Percentiles rank a stretch among this genome's conserved stretches.
Conservation (phyloP, 495 filamentous ascomycete genomes). For the Podospora tetraspora region DNA sequence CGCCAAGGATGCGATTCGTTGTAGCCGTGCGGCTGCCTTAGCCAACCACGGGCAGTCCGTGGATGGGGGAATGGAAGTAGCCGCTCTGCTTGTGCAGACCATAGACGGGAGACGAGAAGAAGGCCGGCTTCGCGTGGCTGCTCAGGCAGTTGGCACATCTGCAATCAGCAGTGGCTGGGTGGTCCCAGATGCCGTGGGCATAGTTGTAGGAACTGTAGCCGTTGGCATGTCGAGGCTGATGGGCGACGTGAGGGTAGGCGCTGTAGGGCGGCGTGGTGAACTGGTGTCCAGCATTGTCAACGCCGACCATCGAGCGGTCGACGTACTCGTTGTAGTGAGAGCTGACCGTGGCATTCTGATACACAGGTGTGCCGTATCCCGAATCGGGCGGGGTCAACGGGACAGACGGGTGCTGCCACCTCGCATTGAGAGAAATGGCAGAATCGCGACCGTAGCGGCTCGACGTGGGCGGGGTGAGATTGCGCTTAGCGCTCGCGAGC, state of each 20-base stretch:
- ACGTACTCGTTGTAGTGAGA: constrained; percentile 46
- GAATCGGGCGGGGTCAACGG: constrained; percentile 48
- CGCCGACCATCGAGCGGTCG: constrained; percentile 31
- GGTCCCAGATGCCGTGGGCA: constrained; percentile 54
- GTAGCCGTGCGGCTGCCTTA: constrained; percentile 27
- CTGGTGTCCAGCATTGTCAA: constrained; percentile 26
- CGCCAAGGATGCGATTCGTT: constrained; percentile 9
- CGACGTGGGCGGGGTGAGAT: constrained; percentile 38
- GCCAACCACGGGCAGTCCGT: constrained; percentile 61
- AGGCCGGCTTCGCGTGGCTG: constrained; percentile 52
- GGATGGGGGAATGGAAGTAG: constrained; percentile 60
- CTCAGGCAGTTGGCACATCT: constrained; percentile 59
- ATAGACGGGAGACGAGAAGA: constrained; percentile 59
- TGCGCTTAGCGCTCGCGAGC: constrained; percentile 36
- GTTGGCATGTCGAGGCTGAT: constrained; percentile 28
- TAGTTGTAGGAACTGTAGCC: constrained; percentile 46
- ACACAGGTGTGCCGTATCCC: constrained; percentile 48
- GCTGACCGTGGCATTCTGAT: constrained; percentile 41
- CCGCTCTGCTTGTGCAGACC: constrained; percentile 44
- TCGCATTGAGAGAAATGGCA: constrained; percentile 32
- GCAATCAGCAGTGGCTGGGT: constrained; percentile 59
- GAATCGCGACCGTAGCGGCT: constrained; percentile 44
- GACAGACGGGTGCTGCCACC: constrained; percentile 34
- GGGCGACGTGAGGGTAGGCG: constrained; percentile 49
- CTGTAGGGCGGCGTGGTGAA: constrained; percentile 39